Conservation (phyloP, 139 green algal species). For the Diplosphaera chodatii region DNA sequence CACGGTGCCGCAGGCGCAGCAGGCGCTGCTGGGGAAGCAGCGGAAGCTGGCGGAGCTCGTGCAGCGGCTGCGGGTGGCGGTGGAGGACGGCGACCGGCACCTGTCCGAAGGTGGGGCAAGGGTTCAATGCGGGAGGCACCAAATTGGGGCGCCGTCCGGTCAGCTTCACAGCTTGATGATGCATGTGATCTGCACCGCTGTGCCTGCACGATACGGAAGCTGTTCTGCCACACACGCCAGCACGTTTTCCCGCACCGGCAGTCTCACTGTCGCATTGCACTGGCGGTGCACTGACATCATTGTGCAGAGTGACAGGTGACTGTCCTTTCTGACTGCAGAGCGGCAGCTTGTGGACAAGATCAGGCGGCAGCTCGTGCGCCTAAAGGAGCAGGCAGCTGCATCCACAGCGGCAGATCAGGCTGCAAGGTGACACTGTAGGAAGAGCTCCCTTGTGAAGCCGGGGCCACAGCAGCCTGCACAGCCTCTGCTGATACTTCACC, state of each 20-base stretch:
- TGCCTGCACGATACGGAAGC: too few species aligned
- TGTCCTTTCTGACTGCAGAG: neutral
- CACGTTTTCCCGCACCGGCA: too few species aligned
- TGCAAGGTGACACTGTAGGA: neutral
- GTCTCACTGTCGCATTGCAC: too few species aligned
- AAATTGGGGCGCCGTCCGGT: too few species aligned
- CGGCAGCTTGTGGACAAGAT: neutral
- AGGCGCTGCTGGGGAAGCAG: neutral
- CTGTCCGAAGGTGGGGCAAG: neutral
- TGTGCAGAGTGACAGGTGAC: neutral
- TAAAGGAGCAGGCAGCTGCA: neutral
- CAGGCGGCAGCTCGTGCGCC: neutral
- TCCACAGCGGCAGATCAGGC: too few species aligned
- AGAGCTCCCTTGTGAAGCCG: too few species aligned
- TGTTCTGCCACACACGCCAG: too few species aligned
- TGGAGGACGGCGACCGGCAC: neutral
- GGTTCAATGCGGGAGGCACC: too few species aligned
- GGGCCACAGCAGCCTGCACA: neutral
- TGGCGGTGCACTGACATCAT: neutral
- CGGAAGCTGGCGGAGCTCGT: neutral
- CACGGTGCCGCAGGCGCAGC: too few species aligned
- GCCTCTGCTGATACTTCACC: too few species aligned
- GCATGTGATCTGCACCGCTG: too few species aligned
- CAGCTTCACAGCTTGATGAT: too few species aligned
- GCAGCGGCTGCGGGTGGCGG: neutral